phyloP scores from a whole-genome alignment of 2,329 filamentous ascomycete genomes.

The Xylaria sp. region DNA sequence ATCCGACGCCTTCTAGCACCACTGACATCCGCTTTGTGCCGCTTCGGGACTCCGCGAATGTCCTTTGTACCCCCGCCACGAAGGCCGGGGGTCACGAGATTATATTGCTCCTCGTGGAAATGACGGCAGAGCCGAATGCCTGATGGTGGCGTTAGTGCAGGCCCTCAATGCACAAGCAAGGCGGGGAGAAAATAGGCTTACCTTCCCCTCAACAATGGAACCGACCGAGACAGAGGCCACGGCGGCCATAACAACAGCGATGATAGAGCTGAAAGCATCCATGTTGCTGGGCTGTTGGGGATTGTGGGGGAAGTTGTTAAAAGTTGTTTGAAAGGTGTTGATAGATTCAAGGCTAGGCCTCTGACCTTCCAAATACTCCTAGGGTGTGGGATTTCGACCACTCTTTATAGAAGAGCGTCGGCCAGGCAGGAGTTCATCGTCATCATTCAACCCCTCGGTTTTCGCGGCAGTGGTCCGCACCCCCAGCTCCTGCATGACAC shows the following conservation, averaged over 20 bases:
- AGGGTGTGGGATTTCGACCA: constrained; percentile 23
- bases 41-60: constrained; percentile 25
- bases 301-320: constrained; percentile 12
- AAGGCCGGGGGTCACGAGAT: constrained; percentile 24
- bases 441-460: constrained; percentile 8
- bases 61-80: constrained; percentile 2
- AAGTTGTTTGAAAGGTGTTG: constrained; percentile 18
- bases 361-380: constrained; percentile 7
- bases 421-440: background rate
- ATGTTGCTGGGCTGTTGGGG: constrained; percentile 24
- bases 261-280: constrained; percentile 28
- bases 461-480: background rate
- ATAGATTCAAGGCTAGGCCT: constrained; percentile 29
- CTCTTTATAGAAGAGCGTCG: constrained; percentile 24
- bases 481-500: background rate
- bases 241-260: constrained; percentile 28
- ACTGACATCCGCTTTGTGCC: constrained; percentile 25
- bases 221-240: constrained; percentile 26
- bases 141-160: constrained; percentile 1
- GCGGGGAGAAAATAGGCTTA: constrained; percentile 9
- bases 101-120: constrained; percentile 4
- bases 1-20: constrained; percentile 22
- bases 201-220: constrained; percentile 27
- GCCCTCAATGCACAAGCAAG: background rate
- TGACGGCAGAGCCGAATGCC: constrained; percentile 22